These are phyloP conservation scores for Colletotrichum musicola DNA, from an alignment of 2,329 filamentous ascomycete species.

Conservation along the genomic window DNA sequence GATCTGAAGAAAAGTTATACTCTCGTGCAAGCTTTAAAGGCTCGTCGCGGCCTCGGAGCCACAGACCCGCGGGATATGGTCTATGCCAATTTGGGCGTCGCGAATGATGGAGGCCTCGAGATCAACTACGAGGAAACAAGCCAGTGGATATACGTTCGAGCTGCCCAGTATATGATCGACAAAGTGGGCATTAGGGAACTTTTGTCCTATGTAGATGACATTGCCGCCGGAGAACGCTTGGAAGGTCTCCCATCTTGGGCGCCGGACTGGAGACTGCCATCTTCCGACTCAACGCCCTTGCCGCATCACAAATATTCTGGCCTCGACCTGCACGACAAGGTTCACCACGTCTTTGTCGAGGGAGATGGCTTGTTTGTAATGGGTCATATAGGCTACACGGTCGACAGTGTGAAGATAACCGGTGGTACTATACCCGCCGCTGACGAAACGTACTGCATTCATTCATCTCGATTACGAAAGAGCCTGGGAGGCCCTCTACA, in stretches of 20 bases:
- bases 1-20: not conserved
- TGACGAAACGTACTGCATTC: not conserved
- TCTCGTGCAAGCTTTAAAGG: not conserved
- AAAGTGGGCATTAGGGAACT: not conserved
- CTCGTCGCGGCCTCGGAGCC: slow-evolving; percentile 8
- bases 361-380: not conserved
- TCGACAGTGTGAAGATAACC: not conserved
- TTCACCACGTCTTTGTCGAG: not conserved
- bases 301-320: too few species aligned
- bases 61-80: slow-evolving; percentile 20
- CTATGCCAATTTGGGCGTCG: slow-evolving; percentile 16
- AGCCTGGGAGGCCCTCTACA: too few species aligned
- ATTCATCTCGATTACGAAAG: not conserved
- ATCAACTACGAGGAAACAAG: slow-evolving; percentile 7
- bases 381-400: slow-evolving; percentile 5
- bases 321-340: too few species aligned
- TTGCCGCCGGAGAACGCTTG: not conserved
- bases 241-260: slow-evolving; percentile 14
- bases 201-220: not conserved
- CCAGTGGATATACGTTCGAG: not conserved
- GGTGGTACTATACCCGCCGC: not conserved
- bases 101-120: not conserved
- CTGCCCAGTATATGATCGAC: slow-evolving; percentile 16
- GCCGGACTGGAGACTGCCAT: slow-evolving; percentile 9
- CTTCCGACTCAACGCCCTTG: not conserved